Evolutionary conservation across 345 rosid species (phyloP).

Genomic region (Boechera retrofracta): DNA sequence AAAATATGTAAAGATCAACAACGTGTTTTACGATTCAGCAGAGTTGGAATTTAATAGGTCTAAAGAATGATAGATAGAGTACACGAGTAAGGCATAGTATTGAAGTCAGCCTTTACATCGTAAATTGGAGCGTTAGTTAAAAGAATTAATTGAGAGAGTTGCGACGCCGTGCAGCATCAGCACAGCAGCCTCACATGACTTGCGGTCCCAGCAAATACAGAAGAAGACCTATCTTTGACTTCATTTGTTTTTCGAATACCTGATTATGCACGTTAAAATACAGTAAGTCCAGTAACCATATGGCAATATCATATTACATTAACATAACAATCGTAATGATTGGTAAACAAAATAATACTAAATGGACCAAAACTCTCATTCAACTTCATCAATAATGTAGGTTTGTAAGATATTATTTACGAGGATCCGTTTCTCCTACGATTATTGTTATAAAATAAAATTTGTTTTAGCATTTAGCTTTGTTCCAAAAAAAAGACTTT

Average conservation of each 20-base stretch:
- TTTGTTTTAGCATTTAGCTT: not conserved
- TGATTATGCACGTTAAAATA: slow-evolving; percentile 23
- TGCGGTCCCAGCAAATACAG: slow-evolving; percentile 36
- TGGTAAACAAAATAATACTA: not conserved
- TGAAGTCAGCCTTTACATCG: slow-evolving; percentile 30
- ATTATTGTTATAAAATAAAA: not conserved
- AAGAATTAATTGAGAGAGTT: slow-evolving; percentile 24
- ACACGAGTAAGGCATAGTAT: slow-evolving; percentile 29
- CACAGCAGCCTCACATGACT: slow-evolving; percentile 38
- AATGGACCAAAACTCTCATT: not conserved
- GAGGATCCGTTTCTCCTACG: not conserved
- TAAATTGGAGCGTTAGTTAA: slow-evolving; percentile 24
- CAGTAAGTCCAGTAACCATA: slow-evolving; percentile 1
- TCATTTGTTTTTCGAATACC: slow-evolving; percentile 7
- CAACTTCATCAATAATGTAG: slow-evolving; percentile 20
- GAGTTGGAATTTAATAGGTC: slow-evolving; percentile 5
- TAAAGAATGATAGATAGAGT: not conserved
- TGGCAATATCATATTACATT: slow-evolving; percentile 6
- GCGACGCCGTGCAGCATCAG: slow-evolving; percentile 45
- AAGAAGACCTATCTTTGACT: slow-evolving; percentile 20
- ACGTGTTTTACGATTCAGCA: slow-evolving; percentile 4
- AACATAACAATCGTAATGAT: not conserved
- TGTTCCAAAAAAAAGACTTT: not conserved
- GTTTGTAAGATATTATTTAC: not conserved
- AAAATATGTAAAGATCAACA: not conserved